Base-by-base conservation (phyloP, 805 yeast genomes). In the Candida oleophila region DNA sequence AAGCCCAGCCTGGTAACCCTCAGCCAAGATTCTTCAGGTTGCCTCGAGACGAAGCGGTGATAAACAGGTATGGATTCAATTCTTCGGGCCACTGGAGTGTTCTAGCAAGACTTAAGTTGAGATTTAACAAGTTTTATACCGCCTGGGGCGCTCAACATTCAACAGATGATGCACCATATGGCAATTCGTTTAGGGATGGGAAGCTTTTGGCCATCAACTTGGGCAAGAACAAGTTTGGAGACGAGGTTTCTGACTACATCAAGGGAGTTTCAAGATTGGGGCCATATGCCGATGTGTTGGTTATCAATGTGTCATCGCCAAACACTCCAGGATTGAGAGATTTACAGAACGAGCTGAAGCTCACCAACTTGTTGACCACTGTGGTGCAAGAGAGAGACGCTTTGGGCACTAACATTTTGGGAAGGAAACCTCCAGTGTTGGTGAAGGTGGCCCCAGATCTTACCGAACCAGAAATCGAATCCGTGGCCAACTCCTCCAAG, bases 391-490 rank as follows among this genome's bases (percentile, higher is more conserved):
- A 87, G 61, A 80, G 97, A 61, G 76, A 87, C 56, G 47, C 50
- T 2, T 66, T 83, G 38, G 64, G 64, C 0, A 57, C 61, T 46
- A 76, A 75, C 45, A 55, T 71, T 38, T 64, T 74, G 38, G 73
- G 74, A 3, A 66, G 57, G 28, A 75, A 69, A 49, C 96, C 97
- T 0, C 96, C 96, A 14, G 76, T 92, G 44, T 66, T 89, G 52
- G 97, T 92, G 22, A 92, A 92, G 62, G 83, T 92, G 54, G 97
- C 98, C 0, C 98, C 98, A 1, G 98, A 92, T 68, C 78, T 92
- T 57, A 76, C 84, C 3, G 95, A 85, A 62, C 73, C 80, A 2
- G 97, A 91, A 62, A 81, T 91, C 52, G 80, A 78, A 57, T 82
- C 92, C 3, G 89, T 92, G 64, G 96, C 96, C 16, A 75, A 75